phyloP scores from a whole-genome alignment of 2,329 filamentous ascomycete species.

The Tolypocladium tundrense region DNA sequence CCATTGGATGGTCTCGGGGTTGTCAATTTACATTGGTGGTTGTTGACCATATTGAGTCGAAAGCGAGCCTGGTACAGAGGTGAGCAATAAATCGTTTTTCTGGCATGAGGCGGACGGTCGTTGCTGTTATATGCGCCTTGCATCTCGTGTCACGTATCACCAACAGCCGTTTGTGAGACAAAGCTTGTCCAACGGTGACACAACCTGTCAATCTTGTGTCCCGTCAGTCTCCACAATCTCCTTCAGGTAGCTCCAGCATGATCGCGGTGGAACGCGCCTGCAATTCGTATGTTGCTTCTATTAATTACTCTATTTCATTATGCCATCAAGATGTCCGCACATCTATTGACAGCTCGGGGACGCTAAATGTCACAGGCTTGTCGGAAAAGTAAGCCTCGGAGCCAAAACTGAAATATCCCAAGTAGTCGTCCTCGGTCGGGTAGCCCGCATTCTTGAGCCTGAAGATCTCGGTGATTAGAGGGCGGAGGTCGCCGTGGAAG shows the following conservation, averaged over 20 bases:
- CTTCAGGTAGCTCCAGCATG: neutral
- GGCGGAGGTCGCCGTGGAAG: conserved; percentile 36
- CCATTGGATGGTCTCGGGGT: neutral
- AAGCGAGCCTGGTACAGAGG: neutral
- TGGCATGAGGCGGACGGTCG: neutral
- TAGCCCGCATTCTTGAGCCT: conserved; percentile 20
- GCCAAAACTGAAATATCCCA: conserved; percentile 42
- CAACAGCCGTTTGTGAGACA: neutral
- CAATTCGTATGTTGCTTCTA: neutral
- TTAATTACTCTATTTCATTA: neutral
- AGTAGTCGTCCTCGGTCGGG: conserved; percentile 30
- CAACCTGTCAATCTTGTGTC: neutral
- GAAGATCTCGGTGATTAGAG: conserved; percentile 31
- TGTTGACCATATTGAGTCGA: neutral
- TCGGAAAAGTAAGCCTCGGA: conserved; percentile 35
- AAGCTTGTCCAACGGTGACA: neutral
- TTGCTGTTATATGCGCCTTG: neutral
- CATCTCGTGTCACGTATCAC: neutral
- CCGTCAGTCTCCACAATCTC: neutral
- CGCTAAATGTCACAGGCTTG: conserved; percentile 37
- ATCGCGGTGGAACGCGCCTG: too few relatives aligned
- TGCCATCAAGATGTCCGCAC: conserved; percentile 10
- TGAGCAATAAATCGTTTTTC: too few relatives aligned
- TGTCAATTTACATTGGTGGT: too few relatives aligned
- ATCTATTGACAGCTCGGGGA: conserved; percentile 26